Evolutionary conservation across 306 rosid species (phyloP), one percentile per base, ranked within the genome.

Genomic region (Sicyos baderoa): DNA sequence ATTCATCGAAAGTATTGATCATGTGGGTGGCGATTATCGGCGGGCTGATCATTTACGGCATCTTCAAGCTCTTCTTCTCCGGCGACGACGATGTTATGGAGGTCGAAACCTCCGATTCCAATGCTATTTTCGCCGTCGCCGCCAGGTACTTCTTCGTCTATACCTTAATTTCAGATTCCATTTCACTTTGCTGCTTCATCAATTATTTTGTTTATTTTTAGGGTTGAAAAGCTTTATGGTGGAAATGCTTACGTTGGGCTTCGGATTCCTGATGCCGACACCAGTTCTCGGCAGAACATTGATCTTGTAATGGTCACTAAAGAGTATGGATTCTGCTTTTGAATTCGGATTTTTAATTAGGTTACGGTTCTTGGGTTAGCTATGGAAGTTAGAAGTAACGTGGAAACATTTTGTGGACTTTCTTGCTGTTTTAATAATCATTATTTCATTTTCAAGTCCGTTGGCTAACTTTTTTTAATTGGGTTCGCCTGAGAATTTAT

Each of bases 221-320:
- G 96, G 78, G 81, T 93, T 70, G 79, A 78, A 58, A 90, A 90
- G 85, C 79, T 88, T 76, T 85, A 82, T 18, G 91, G 91, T 48
- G 97, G 86, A 35, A 88, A 82, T 63, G 90, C 82, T 10, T 84
- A 74, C 64, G 84, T 81, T 2, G 99, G 96, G 72, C 96, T 93
- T 76, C 89, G 96, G 17, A 86, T 93, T 76, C 99, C 99, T 1
- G 98, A 93, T 74, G 88, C 96, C n/a, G 97, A 89, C 67, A 76
- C 90, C 44, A 80, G 85, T 66, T 75, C 96, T 9, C 77, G 79
- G 21, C 94, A 86, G 86, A 81, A 74, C 68, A 86, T 93, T 80
- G 91, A 93, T 74, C 57, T 86, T 17, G 91, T 93, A 77, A 87
- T 78, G n/a, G 72, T 77, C 76, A 84, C 86, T 68, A 72, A 84